phyloP scores from a whole-genome alignment of 2,329 filamentous ascomycete genomes.

The Dothistroma pini region DNA sequence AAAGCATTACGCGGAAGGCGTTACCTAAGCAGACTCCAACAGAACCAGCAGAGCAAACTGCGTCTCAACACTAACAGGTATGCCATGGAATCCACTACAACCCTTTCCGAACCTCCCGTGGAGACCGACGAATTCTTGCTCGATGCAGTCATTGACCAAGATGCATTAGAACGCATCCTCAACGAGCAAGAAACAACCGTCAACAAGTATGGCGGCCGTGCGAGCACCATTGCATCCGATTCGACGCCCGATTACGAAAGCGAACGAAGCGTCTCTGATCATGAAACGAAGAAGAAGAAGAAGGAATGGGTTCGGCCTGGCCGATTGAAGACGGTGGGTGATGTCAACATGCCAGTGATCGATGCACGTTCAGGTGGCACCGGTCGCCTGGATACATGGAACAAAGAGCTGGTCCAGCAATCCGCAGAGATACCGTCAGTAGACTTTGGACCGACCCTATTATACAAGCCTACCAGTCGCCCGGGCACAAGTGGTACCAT shows the following conservation, averaged over 20 bases:
- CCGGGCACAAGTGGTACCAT: conserved; percentile 56
- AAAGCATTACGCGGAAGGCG: conserved; percentile 31
- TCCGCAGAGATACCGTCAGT: conserved; percentile 65
- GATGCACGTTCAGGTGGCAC: conserved; percentile 36
- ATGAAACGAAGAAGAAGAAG: conserved; percentile 41
- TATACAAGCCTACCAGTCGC: conserved; percentile 56
- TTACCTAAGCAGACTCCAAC: conserved; percentile 17
- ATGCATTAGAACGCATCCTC: conserved; percentile 40
- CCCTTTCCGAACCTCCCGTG: conserved; percentile 21
- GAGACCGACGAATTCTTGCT: conserved; percentile 24
- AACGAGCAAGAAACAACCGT: conserved; percentile 19
- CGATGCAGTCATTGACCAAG: conserved; percentile 42
- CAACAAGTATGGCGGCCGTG: conserved; percentile 18
- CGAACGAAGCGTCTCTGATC: conserved; percentile 46
- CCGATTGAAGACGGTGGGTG: conserved; percentile 72
- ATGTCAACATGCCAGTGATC: conserved; percentile 43
- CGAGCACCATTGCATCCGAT: conserved; percentile 32
- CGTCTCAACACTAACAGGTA: conserved; percentile 14
- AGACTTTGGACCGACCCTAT: conserved; percentile 82
- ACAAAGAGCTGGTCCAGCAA: conserved; percentile 33
- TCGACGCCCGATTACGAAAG: conserved; percentile 79
- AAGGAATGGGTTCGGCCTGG: conserved; percentile 71
- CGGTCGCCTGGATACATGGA: conserved; percentile 32
- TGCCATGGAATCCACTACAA: conserved; percentile 14
- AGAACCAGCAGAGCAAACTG: neutral